Base-by-base conservation (phyloP, 2,329 filamentous ascomycete species). In the Coniochaeta ligniaria region DNA sequence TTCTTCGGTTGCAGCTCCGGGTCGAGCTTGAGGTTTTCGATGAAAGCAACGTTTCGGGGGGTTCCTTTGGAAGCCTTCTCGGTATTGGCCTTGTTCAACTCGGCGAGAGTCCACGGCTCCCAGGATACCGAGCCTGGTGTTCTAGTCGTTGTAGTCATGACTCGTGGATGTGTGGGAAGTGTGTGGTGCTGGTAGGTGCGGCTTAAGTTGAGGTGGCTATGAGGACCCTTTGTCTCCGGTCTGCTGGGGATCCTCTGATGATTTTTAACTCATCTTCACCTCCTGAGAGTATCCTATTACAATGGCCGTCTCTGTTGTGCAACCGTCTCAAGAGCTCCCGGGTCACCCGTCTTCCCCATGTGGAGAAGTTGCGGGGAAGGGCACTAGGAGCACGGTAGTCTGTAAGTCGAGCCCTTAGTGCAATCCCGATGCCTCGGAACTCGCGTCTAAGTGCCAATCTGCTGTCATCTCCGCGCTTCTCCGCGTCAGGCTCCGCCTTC, bases 11-110 rank as follows among this genome's bases (percentile, higher is more conserved):
- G 26, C n/a, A 64, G 26, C 1, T 56, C 45, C 1, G 26, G 56
- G 43, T 64, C 61, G 24, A 62, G 59, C 1, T 36, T 52, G 14
- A 64, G 26, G 38, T 54, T 45, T 2, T 61, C 52, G 24, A 61
- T 54, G 52, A 57, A 61, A 9, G 45, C 58, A n/a, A 61, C 33
- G 31, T 61, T 61, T 3, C 58, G 57, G 16, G 60, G 60, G 36
- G 45, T 43, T 0, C 50, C 58, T 7, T 60, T 31, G 38, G 57
- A 17, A 7, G 41, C 8, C 41, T 52, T 20, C 31, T 52, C 28
- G 41, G 28, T 24, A 26, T 36, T 31, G 41, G 57, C 14, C 43
- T 59, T 47, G 24, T 41, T 41, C 17, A 47, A 17, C 43, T 59
- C 41, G 26, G 35, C 28, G 7, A 59, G 3, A 38, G 38, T 35